Conservation (phyloP, 768 basidiomycete species). For the Tulasnella sp. region DNA sequence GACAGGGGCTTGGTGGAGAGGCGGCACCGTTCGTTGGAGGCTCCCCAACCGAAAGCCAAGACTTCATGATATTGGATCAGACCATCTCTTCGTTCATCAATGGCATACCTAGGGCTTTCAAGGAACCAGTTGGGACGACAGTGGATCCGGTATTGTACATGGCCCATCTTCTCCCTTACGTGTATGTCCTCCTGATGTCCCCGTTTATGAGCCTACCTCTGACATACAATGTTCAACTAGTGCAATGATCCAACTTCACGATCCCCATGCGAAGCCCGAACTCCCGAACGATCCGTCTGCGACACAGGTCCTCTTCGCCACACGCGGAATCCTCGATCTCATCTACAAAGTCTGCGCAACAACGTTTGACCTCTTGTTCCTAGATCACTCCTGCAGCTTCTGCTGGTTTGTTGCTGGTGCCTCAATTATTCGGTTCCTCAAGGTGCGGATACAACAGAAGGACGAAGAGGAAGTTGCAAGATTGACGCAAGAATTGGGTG, state of each 20-base stretch:
- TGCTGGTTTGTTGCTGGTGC: conserved; percentile 7
- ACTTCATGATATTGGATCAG: conserved; percentile 60
- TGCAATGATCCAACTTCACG: conserved; percentile 22
- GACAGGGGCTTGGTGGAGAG: background rate
- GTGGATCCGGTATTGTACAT: conserved; percentile 56
- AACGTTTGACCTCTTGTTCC: conserved; percentile 14
- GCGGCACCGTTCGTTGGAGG: background rate
- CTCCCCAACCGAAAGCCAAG: conserved; percentile 35
- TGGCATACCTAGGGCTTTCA: conserved; percentile 54
- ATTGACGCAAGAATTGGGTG: conserved; percentile 6
- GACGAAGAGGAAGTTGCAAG: conserved; percentile 8
- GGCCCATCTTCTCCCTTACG: conserved; percentile 35
- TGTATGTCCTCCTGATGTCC: conserved; percentile 4
- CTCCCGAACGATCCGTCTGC: background rate
- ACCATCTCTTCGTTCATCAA: conserved; percentile 53
- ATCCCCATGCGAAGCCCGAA: conserved; percentile 21
- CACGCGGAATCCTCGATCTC: conserved; percentile 22
- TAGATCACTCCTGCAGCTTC: conserved; percentile 12
- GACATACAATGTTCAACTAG: background rate
- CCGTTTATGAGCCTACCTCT: background rate
- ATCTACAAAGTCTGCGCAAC: conserved; percentile 22
- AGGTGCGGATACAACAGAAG: background rate
- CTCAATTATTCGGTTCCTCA: conserved; percentile 16
- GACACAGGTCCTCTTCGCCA: conserved; percentile 1
- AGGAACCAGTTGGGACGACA: conserved; percentile 47